Evolutionary conservation across 768 basidiomycete genomes (phyloP).

Genomic region (Pisolithus orientalis): DNA sequence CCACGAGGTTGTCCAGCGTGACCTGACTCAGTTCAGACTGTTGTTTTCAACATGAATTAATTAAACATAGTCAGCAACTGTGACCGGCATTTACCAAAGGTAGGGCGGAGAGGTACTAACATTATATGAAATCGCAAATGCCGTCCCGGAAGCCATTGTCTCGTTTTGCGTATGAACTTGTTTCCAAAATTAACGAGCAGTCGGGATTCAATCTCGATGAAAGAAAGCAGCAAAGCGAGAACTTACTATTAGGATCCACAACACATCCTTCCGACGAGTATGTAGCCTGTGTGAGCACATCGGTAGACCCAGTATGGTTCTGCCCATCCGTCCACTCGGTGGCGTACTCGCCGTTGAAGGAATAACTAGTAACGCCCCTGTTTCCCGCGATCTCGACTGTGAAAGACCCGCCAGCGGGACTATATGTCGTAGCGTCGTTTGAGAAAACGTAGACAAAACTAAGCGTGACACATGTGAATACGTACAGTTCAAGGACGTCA

Average conservation of each 20-base stretch:
- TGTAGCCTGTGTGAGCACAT: not conserved
- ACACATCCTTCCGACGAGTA: slow-evolving; percentile 29
- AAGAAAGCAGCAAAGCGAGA: not conserved
- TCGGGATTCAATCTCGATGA: slow-evolving; percentile 5
- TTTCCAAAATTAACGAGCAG: not conserved
- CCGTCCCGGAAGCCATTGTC: slow-evolving; percentile 46
- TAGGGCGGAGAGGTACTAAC: slow-evolving; percentile 18
- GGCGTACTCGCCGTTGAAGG: slow-evolving; percentile 33
- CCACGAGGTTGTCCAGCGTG: slow-evolving; percentile 37
- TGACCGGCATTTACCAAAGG: not conserved
- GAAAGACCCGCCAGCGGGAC: slow-evolving; percentile 45
- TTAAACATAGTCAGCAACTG: not conserved
- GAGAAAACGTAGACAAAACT: not conserved
- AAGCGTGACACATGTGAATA: not conserved
- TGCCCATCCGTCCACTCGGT: slow-evolving; percentile 44
- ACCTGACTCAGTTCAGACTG: slow-evolving; percentile 44
- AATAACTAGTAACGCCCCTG: slow-evolving; percentile 41
- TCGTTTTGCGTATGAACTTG: slow-evolving; percentile 50
- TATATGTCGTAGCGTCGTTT: slow-evolving; percentile 8
- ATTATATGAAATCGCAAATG: slow-evolving; percentile 49
- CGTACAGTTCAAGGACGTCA: slow-evolving; percentile 39
- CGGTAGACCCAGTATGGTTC: slow-evolving; percentile 31
- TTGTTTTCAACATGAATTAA: not conserved
- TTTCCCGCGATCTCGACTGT: slow-evolving; percentile 45
- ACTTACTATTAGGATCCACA: slow-evolving; percentile 42